These are phyloP conservation scores for Gliomastix tumulicola DNA, from an alignment of 2,329 filamentous ascomycete genomes.

Conservation along the genomic window DNA sequence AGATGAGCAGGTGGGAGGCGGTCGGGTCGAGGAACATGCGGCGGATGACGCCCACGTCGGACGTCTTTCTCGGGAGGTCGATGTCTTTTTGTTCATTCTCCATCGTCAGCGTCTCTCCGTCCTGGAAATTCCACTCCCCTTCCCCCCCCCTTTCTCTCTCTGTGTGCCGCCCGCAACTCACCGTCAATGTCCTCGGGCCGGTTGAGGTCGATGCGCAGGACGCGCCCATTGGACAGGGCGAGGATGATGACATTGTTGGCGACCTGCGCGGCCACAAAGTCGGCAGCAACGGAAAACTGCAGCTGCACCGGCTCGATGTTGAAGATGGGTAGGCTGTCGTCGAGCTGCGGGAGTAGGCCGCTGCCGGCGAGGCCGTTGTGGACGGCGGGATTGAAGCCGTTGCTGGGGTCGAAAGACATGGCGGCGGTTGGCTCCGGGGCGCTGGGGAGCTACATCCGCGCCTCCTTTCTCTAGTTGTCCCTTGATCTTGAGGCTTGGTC, in stretches of 20 bases:
- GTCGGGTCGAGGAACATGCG: constrained; percentile 97
- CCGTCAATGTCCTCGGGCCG: constrained; percentile 92
- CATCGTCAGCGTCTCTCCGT: background rate
- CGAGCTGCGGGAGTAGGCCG: constrained; percentile 48
- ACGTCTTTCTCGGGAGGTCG: constrained; percentile 87
- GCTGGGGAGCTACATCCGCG: background rate
- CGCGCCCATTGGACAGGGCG: constrained; percentile 84
- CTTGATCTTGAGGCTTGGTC: background rate
- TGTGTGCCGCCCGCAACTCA: too few relatives aligned
- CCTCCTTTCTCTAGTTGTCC: background rate
- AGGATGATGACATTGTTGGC: constrained; percentile 95
- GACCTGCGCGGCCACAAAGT: constrained; percentile 94
- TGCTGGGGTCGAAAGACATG: constrained; percentile 33
- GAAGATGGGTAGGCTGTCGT: constrained; percentile 83
- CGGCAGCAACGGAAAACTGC: constrained; percentile 87
- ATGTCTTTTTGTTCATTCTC: too few relatives aligned
- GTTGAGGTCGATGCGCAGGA: constrained; percentile 90
- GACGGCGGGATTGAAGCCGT: constrained; percentile 67
- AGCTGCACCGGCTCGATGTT: constrained; percentile 88
- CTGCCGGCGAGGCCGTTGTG: constrained; percentile 15
- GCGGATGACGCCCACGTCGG: constrained; percentile 85
- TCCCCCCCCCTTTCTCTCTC: background rate
- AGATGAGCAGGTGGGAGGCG: constrained; percentile 87
- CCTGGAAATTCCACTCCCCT: too few relatives aligned
- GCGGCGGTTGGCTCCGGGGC: background rate